A percentile compares a stretch with the other conserved stretches of the same genome.
Evolutionary conservation across 441 rosid genomes (phyloP).

Genomic region (Arabidopsis lyrata): DNA sequence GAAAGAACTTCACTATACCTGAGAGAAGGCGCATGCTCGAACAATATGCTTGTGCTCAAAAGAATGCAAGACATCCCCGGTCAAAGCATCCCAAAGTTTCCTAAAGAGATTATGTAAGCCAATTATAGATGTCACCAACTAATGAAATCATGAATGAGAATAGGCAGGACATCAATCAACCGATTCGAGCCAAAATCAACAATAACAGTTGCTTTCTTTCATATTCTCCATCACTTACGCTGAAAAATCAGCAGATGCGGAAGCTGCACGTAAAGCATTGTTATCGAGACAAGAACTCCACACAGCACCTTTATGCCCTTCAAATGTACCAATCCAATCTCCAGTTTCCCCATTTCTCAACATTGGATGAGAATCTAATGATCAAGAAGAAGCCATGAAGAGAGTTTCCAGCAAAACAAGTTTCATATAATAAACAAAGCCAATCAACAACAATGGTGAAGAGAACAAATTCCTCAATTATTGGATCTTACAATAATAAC

Average conservation of each 20-base stretch:
- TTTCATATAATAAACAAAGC: not conserved
- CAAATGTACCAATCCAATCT: conserved; percentile 98
- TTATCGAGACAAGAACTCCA: conserved; percentile 94
- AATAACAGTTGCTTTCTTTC: not conserved
- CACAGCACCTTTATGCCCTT: conserved; percentile 99
- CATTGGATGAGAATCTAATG: conserved; percentile 86
- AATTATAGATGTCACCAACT: not conserved
- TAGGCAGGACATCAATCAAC: not conserved
- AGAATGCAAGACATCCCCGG: conserved; percentile 89
- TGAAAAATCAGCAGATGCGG: conserved; percentile 90
- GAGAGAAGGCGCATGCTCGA: conserved; percentile 93
- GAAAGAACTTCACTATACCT: conserved; percentile 52
- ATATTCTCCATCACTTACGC: conserved; percentile 55
- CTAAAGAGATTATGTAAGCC: conserved; percentile 48
- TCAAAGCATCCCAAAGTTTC: conserved; percentile 96
- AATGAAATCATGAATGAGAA: not conserved
- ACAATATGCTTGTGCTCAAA: conserved; percentile 98
- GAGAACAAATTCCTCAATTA: not conserved
- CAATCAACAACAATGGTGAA: conserved; percentile 45
- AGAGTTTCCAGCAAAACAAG: not conserved
- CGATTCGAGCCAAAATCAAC: not conserved
- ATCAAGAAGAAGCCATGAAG: conserved; percentile 4
- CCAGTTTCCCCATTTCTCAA: conserved; percentile 97
- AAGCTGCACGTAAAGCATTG: conserved; percentile 90
- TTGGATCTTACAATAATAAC: not conserved